phyloP scores from a whole-genome alignment of 495 filamentous ascomycete genomes.

The Penicillium robsamsonii region DNA sequence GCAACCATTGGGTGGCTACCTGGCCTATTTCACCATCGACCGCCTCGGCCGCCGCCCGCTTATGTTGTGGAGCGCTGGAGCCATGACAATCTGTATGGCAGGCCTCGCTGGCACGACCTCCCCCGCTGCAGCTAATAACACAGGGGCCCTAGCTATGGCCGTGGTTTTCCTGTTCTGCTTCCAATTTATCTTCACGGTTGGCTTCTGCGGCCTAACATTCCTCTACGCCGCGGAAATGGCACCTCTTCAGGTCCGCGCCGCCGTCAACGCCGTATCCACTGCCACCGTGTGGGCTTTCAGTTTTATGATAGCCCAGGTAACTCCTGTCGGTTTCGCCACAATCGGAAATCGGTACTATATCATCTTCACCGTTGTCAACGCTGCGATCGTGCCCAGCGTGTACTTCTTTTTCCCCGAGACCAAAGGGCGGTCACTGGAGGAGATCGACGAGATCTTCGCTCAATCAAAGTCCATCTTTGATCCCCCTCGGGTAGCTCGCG shows the following conservation, averaged over 20 bases:
- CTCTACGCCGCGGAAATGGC: constrained; percentile 64
- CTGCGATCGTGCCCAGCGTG: constrained; percentile 46
- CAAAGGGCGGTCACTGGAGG: constrained; percentile 63
- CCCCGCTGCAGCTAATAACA: constrained; percentile 27
- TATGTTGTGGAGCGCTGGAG: constrained; percentile 53
- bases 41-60: constrained; percentile 66
- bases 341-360: constrained; percentile 51
- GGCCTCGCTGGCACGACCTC: constrained; percentile 49
- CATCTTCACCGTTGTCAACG: constrained; percentile 48
- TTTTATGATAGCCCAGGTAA: constrained; percentile 48
- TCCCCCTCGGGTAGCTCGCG: constrained; percentile 30
- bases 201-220: constrained; percentile 69
- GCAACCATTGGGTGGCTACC: constrained; percentile 69
- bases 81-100: constrained; percentile 62
- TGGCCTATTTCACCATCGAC: constrained; percentile 76
- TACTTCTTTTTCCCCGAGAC: constrained; percentile 62
- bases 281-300: constrained; percentile 65
- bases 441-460: constrained; percentile 69
- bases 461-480: constrained; percentile 34
- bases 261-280: constrained; percentile 62
- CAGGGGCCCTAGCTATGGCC: constrained; percentile 38
- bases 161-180: constrained; percentile 42
- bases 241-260: constrained; percentile 62
- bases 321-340: constrained; percentile 44
- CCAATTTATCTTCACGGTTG: constrained; percentile 33